phyloP scores from a whole-genome alignment of 305 asterid genomes.

The Nicotiana rustica region DNA sequence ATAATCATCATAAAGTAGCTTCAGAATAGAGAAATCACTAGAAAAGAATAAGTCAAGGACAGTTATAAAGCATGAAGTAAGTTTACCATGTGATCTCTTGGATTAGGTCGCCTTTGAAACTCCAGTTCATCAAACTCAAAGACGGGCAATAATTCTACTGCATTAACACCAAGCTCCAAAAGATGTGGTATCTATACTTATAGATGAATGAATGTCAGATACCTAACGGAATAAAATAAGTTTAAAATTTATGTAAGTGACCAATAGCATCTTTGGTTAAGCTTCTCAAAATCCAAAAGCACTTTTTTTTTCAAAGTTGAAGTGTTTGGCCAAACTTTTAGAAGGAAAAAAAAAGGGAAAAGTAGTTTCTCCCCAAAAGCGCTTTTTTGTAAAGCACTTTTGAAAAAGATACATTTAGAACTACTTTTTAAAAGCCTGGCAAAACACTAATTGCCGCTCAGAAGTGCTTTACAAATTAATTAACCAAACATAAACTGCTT shows the following conservation, averaged over 20 bases:
- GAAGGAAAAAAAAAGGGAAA: too few relatives aligned
- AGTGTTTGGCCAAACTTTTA: too few relatives aligned
- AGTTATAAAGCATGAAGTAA: background rate
- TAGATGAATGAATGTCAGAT: constrained; percentile 41
- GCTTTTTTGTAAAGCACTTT: too few relatives aligned
- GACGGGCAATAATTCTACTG: constrained; percentile 89
- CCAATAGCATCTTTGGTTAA: background rate
- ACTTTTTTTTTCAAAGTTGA: too few relatives aligned
- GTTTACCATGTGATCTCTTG: constrained; percentile 97
- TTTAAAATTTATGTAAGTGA: background rate
- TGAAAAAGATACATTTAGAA: too few relatives aligned
- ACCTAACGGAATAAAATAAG: constrained; percentile 28
- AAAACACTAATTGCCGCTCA: too few relatives aligned
- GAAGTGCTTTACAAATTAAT: too few relatives aligned
- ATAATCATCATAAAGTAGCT: constrained; percentile 26
- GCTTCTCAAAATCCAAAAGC: too few relatives aligned
- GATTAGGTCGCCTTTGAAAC: constrained; percentile 87
- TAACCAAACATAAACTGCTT: too few relatives aligned
- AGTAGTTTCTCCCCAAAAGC: too few relatives aligned
- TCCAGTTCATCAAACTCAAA: constrained; percentile 98
- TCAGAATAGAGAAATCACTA: constrained; percentile 24
- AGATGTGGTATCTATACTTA: constrained; percentile 89
- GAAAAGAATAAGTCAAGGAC: constrained; percentile 26
- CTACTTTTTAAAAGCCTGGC: too few relatives aligned
- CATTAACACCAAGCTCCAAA: constrained; percentile 94